Evolutionary conservation across 2,329 filamentous ascomycete species (phyloP).

Genomic region (Polytolypa hystricis): DNA sequence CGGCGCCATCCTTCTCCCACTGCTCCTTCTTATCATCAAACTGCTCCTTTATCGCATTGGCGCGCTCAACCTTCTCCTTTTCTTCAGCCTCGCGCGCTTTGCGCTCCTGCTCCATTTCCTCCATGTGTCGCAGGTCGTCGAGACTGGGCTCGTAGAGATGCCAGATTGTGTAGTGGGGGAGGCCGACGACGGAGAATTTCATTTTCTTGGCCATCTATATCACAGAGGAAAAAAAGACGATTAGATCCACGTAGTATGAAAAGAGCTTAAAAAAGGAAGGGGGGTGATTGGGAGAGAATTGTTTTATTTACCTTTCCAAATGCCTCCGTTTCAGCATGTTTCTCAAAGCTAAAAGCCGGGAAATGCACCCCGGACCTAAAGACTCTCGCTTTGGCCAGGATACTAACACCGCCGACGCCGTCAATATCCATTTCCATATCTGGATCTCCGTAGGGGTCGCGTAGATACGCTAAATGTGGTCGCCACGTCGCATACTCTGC

Average conservation of each 20-base stretch:
- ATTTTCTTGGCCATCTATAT: conserved; percentile 89
- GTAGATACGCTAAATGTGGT: conserved; percentile 89
- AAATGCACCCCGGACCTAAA: conserved; percentile 95
- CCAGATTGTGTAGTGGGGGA: conserved; percentile 98
- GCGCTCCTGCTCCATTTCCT: conserved; percentile 89
- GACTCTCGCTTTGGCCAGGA: conserved; percentile 88
- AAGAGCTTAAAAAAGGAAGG: not conserved
- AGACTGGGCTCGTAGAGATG: conserved; percentile 99
- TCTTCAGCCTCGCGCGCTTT: conserved; percentile 71
- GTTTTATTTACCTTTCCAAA: conserved; percentile 73
- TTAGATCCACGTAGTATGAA: conserved; percentile 11
- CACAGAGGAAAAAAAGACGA: conserved; percentile 10
- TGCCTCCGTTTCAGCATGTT: conserved; percentile 94
- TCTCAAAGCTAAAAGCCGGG: conserved; percentile 96
- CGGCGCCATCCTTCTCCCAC: conserved; percentile 83
- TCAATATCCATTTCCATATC: conserved; percentile 99
- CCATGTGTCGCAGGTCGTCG: conserved; percentile 95
- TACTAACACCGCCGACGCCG: conserved; percentile 93
- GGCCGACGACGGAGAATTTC: conserved; percentile 86
- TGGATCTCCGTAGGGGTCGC: conserved; percentile 92
- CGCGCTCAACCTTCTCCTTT: conserved; percentile 57
- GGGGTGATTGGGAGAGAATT: conserved; percentile 5
- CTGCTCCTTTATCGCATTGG: conserved; percentile 67
- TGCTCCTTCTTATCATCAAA: conserved; percentile 67
- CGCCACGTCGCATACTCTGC: conserved; percentile 98